A percentile compares a stretch with the other conserved stretches of the same genome.
These are phyloP conservation scores for Fagopyrum esculentum DNA, from an alignment of 148 eudicot genomes.

Conservation along the genomic window DNA sequence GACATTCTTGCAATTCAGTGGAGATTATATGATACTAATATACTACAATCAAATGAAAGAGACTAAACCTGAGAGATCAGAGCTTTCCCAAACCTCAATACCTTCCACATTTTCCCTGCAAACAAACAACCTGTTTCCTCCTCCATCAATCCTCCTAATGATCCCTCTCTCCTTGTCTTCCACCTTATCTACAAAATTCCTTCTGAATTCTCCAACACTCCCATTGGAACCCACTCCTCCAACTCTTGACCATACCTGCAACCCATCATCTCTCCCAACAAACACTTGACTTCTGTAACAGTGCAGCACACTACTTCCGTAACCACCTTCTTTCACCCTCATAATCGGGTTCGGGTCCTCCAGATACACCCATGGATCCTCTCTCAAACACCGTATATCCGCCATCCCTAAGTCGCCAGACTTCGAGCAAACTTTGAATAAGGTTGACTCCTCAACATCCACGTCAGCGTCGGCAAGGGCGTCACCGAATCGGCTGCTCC, in stretches of 20 bases:
- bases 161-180: constrained; percentile 53
- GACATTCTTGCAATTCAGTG: background rate
- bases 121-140: constrained; percentile 81
- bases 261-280: constrained; percentile 57
- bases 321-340: constrained; percentile 24
- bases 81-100: constrained; percentile 92
- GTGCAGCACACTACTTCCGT: constrained; percentile 30
- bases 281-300: constrained; percentile 62
- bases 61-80: constrained; percentile 35
- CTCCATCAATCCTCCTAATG: constrained; percentile 61
- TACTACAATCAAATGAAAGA: constrained; percentile 21
- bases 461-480: constrained; percentile 72
- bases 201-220: constrained; percentile 41
- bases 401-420: constrained; percentile 74
- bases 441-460: constrained; percentile 26
- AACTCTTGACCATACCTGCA: constrained; percentile 84
- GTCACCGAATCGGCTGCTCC: constrained; percentile 66
- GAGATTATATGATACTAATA: background rate
- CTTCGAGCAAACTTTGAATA: constrained; percentile 66
- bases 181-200: constrained; percentile 71
- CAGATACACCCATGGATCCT: constrained; percentile 84
- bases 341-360: constrained; percentile 60
- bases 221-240: constrained; percentile 14
- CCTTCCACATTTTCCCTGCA: constrained; percentile 74
- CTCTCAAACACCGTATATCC: constrained; percentile 57